Evolutionary conservation across 306 rosid species (phyloP), one percentile per base, ranked within the genome.

Genomic region (Prunus campanulata): DNA sequence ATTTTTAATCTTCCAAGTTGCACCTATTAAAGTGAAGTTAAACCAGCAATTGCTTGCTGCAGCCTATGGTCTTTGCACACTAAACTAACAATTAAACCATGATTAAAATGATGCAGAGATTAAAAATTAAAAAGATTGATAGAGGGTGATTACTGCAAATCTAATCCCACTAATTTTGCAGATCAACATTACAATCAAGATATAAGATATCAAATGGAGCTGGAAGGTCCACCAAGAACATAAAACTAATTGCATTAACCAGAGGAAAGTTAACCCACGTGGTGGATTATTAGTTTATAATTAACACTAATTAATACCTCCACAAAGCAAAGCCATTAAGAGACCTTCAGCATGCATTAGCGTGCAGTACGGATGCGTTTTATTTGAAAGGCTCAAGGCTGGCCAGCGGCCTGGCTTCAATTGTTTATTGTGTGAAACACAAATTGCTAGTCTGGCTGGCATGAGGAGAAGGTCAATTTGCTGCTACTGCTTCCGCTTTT

Each of bases 141-240:
- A 29, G 11, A 13, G 29, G 20, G 78, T 50, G 64, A 50, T 64
- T 64, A 30, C 42, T 51, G 72, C 77, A 73, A 44, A 59, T 44
- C 77, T 39, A 20, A 15, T 42, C 55, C 55, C 19, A 71, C 64
- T 71, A 52, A 54, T 30, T 29, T 4, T 42, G 9, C 1, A 9
- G 68, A 72, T 72, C 55, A 72, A 19, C 77, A 16, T 25, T 18
- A 11, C 49, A 16, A 5, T 57, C 56, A 30, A 30, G 6, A 19
- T 51, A 18, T 29, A 52, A 18, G 56, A 29, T 71, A 19, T 30
- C 42, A 32, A 32, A 32, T 32, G 39, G 39, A 32, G 39, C 6
- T 15, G 50, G 60, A 70, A 19, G 49, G 15, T 70, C 74, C 74
- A 70, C 64, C 14, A 5, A 54, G 65, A 51, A 19, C 11, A 29